Evolutionary conservation across 2,329 filamentous ascomycete species (phyloP), one percentile per base, ranked within the genome.

Genomic region (Xylariaceae sp.): DNA sequence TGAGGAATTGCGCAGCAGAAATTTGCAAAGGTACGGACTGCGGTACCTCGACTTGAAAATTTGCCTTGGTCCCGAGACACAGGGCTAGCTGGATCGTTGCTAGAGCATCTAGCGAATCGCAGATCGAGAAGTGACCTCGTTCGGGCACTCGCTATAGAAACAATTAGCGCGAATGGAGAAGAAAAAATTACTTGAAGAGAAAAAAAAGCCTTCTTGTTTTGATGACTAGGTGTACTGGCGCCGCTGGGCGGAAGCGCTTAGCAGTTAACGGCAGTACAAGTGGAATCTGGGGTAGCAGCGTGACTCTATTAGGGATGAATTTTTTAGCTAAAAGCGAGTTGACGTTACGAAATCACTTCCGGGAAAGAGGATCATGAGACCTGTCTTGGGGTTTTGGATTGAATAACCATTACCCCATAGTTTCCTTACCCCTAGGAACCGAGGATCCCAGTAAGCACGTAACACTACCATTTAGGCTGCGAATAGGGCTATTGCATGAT

Each of bases 391-490:
- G 49, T 59, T 59, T 60, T 51, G 43, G 45, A 56, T 61, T 55
- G 45, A 55, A 54, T 62, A 62, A 62, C 46, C 32, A 61, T 62
- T 62, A 62, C 59, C 59, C 59, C 57, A 62, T 62, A 60, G 58
- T 54, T 60, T 61, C 52, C 12, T 14, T 32, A 12, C 53, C 51
- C 51, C 51, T 50, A 45, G 42, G n/a, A n/a, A n/a, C n/a, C n/a
- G n/a, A n/a, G n/a, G n/a, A n/a, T n/a, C n/a, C n/a, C n/a, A n/a
- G n/a, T n/a, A n/a, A n/a, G n/a, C n/a, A n/a, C n/a, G 20, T 42
- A 20, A 34, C 25, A 17, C 33, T n/a, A 19, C 6, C 27, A n/a
- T 5, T 20, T 22, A 21, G 40, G n/a, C 25, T 25, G 21, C 42
- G 34, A 27, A 37, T 33, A 23, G 32, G 37, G 43, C 44, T 37